Percentiles rank a stretch among this genome's conserved stretches.
Conservation (phyloP, 805 yeast species). For the Pichia nanzhaoensis region DNA sequence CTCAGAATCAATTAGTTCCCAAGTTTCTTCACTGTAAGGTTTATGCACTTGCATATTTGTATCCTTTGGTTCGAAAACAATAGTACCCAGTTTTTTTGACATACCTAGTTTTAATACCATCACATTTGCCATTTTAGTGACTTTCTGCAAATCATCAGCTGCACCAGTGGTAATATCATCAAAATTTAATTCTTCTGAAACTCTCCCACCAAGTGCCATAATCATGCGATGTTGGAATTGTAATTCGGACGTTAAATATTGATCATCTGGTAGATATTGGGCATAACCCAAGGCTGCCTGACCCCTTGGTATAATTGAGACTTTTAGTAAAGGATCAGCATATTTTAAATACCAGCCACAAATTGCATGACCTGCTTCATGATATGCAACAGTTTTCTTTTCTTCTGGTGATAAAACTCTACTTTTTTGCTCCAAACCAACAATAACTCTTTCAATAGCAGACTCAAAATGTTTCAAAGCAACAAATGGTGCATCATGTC, state of each 20-base stretch:
- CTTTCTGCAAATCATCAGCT: conserved; percentile 92
- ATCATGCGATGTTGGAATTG: conserved; percentile 77
- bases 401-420: conserved; percentile 80
- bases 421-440: conserved; percentile 89
- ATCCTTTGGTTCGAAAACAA: conserved; percentile 63
- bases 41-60: conserved; percentile 48
- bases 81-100: conserved; percentile 82
- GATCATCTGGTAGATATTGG: conserved; percentile 92
- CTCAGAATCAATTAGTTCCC: conserved; percentile 73
- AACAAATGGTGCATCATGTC: conserved; percentile 66
- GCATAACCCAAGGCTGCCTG: conserved; percentile 97
- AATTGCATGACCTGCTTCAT: conserved; percentile 98
- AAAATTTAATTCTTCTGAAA: conserved; percentile 90
- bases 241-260: conserved; percentile 72
- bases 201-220: conserved; percentile 97
- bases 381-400: conserved; percentile 87
- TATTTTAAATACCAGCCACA: conserved; percentile 93
- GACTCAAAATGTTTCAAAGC: conserved; percentile 79
- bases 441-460: conserved; percentile 96
- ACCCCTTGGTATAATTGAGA: conserved; percentile 94
- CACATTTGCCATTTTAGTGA: conserved; percentile 84
- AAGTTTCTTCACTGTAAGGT: conserved; percentile 87
- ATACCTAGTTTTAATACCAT: conserved; percentile 94
- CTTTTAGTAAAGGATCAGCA: conserved; percentile 93
- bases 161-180: conserved; percentile 94